Conservation (phyloP, 108 stramenopile genomes). For the Nitzschia palea region DNA sequence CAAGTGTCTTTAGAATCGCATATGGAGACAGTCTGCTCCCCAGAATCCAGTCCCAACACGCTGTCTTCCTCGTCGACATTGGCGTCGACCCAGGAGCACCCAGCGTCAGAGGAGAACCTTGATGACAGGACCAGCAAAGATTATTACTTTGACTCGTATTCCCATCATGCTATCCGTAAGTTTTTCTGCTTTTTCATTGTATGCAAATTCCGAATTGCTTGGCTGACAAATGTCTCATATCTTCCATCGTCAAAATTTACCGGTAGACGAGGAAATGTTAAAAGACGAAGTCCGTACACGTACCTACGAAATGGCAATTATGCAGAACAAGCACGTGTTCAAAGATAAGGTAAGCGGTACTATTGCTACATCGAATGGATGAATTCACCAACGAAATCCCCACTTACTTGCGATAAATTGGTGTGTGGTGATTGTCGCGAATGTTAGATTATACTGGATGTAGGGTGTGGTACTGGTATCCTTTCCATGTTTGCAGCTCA, state of each 20-base stretch:
- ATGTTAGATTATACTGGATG: constrained; percentile 87
- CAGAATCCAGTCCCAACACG: not conserved
- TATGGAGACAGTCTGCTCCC: not conserved
- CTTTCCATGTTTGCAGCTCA: constrained; percentile 90
- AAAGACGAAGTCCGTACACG: constrained; percentile 92
- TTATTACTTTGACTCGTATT: constrained; percentile 95
- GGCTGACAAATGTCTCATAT: not conserved
- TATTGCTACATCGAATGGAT: not conserved
- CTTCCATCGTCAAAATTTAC: not conserved
- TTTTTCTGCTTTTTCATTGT: constrained; percentile 7
- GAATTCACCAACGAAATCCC: too few relatives aligned
- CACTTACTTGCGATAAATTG: too few relatives aligned
- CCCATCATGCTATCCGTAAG: constrained; percentile 90
- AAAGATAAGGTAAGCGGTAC: constrained; percentile 60
- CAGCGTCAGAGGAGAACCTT: not conserved
- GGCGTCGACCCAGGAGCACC: not conserved
- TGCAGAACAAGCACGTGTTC: constrained; percentile 79
- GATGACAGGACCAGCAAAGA: constrained; percentile 73
- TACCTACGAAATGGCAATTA: constrained; percentile 86
- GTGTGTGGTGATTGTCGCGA: too few relatives aligned
- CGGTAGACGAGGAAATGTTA: constrained; percentile 90
- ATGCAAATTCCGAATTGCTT: not conserved
- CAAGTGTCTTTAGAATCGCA: constrained; percentile 8
- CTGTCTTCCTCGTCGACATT: not conserved
- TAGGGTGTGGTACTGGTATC: constrained; percentile 94